These are phyloP conservation scores for Porpolomopsis calyptriformis DNA, from an alignment of 768 basidiomycete genomes.

Conservation along the genomic window DNA sequence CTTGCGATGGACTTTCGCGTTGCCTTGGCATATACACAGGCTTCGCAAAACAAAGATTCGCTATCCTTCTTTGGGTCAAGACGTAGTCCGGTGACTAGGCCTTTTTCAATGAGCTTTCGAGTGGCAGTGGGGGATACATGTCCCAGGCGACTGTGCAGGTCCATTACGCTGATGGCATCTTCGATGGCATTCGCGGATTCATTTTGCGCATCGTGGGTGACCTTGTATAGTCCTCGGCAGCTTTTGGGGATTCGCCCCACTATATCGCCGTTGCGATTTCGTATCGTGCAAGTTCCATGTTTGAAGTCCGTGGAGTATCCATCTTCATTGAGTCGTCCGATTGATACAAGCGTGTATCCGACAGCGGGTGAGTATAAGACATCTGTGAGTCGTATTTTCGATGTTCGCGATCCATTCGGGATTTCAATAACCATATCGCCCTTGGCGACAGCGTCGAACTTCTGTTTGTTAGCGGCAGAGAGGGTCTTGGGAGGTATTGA, in stretches of 20 bases:
- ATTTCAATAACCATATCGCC: conserved; percentile 8
- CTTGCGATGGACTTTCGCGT: conserved; percentile 10
- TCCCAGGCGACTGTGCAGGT: conserved; percentile 10
- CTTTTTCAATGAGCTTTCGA: conserved; percentile 12
- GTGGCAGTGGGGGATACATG: conserved; percentile 15
- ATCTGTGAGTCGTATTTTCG: neutral
- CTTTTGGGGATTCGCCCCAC: neutral
- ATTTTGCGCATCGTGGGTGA: neutral
- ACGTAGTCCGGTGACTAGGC: conserved; percentile 16
- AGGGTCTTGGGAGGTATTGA: too few relatives aligned
- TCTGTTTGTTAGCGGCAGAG: conserved; percentile 11
- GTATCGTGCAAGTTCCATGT: neutral
- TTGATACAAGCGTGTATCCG: neutral
- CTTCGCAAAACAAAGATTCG: conserved; percentile 15
- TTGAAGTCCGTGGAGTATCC: neutral
- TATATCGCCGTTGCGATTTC: neutral
- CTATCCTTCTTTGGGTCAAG: conserved; percentile 10
- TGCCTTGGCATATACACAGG: conserved; percentile 22
- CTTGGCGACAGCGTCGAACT: conserved; percentile 10
- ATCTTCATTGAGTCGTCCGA: neutral
- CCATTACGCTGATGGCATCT: neutral
- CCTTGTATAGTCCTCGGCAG: neutral
- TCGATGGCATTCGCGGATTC: neutral
- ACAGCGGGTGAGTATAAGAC: neutral
- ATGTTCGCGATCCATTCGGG: neutral